Percentiles rank a stretch among this genome's conserved stretches.
Conservation (phyloP, 192 early-diverging fungal genomes). For the Backusella parvicylindrica region DNA sequence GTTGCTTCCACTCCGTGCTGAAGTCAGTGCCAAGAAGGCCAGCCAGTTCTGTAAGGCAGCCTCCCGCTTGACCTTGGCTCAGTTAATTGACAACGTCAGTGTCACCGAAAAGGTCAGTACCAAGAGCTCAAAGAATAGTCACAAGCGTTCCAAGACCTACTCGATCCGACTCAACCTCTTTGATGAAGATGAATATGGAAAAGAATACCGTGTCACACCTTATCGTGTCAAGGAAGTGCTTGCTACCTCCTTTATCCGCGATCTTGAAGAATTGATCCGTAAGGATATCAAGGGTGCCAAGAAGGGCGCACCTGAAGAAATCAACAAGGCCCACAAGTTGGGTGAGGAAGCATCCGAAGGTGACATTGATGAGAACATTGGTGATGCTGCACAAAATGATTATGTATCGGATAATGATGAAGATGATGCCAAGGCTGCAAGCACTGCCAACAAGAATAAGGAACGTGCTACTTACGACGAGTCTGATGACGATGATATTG, state of each 20-base stretch:
- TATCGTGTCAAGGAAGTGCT: slow-evolving; percentile 72
- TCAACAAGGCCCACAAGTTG: slow-evolving; percentile 31
- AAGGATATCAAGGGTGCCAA: slow-evolving; percentile 69
- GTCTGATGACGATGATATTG: slow-evolving; percentile 83
- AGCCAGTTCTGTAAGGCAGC: slow-evolving; percentile 68
- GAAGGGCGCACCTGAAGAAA: slow-evolving; percentile 34
- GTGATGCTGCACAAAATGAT: slow-evolving; percentile 10
- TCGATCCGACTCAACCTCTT: slow-evolving; percentile 85
- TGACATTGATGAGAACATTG: slow-evolving; percentile 35
- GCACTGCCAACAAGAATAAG: slow-evolving; percentile 52
- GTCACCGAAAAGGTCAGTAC: slow-evolving; percentile 74
- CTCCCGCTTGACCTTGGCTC: slow-evolving; percentile 70
- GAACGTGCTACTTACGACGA: slow-evolving; percentile 78
- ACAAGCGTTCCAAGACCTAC: slow-evolving; percentile 70
- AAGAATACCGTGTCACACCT: slow-evolving; percentile 70
- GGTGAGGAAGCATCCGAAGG: slow-evolving; percentile 39
- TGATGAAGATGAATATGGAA: slow-evolving; percentile 68
- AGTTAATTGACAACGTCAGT: slow-evolving; percentile 83
- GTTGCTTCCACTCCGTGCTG: slow-evolving; percentile 72
- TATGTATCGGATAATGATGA: slow-evolving; percentile 48
- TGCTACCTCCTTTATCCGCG: slow-evolving; percentile 67
- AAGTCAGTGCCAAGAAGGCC: slow-evolving; percentile 63
- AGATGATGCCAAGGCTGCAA: slow-evolving; percentile 70
- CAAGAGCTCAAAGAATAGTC: slow-evolving; percentile 39
- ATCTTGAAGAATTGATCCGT: slow-evolving; percentile 72